Conservation (phyloP, 1,284 basidiomycete genomes). For the Paramarasmius palmivorus region DNA sequence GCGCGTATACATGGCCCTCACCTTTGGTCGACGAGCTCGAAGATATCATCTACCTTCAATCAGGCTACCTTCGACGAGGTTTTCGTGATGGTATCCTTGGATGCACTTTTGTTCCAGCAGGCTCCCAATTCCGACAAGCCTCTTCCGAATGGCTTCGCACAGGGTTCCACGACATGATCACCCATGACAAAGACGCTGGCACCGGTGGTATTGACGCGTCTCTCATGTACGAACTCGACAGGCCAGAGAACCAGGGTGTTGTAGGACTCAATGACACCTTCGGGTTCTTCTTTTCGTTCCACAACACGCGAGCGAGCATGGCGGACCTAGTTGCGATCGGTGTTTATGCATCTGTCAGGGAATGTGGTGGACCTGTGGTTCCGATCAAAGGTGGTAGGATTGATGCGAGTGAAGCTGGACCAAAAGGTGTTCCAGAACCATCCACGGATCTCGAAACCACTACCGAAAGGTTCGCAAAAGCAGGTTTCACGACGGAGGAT, state of each 20-base stretch:
- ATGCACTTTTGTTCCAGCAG: not conserved
- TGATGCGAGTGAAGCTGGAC: constrained; percentile 11
- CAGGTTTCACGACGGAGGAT: constrained; percentile 8
- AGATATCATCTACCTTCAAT: constrained; percentile 1
- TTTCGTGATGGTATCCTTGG: not conserved
- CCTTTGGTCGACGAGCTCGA: constrained; percentile 2
- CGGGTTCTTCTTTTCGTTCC: constrained; percentile 1
- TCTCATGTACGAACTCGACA: constrained; percentile 2
- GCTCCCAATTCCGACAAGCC: not conserved
- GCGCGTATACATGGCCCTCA: not conserved
- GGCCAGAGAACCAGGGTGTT: constrained; percentile 1
- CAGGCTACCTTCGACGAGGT: not conserved
- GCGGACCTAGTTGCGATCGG: constrained; percentile 13
- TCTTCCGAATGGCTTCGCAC: constrained; percentile 4
- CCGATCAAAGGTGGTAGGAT: constrained; percentile 9
- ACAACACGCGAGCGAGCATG: not conserved
- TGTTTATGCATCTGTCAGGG: constrained; percentile 3
- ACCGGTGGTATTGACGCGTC: constrained; percentile 3
- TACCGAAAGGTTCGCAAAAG: constrained; percentile 5
- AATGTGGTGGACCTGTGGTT: constrained; percentile 10
- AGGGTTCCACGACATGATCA: constrained; percentile 6
- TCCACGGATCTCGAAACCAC: constrained; percentile 5
- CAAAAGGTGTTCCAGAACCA: constrained; percentile 11
- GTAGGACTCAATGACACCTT: not conserved
- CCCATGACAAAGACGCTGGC: not conserved